phyloP scores from a whole-genome alignment of 1,284 basidiomycete genomes.

The Marasmius sp. region DNA sequence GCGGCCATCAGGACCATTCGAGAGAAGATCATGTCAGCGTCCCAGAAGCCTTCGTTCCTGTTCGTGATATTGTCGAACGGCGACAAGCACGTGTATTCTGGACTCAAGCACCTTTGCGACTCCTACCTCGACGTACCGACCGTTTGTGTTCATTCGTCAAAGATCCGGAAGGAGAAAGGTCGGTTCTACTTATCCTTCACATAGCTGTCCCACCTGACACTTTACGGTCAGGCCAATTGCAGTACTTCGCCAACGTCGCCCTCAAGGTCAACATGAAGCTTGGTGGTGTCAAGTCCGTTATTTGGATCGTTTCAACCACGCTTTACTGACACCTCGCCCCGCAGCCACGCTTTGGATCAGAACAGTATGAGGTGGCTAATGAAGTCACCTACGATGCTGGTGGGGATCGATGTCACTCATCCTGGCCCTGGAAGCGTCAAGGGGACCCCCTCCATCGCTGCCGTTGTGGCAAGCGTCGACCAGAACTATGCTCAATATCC shows the following conservation, averaged over 20 bases:
- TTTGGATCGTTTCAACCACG: background rate
- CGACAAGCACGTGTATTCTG: slow-evolving; percentile 69
- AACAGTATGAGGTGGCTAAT: slow-evolving; percentile 55
- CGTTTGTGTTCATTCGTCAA: slow-evolving; percentile 65
- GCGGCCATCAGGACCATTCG: slow-evolving; percentile 39
- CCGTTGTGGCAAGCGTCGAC: slow-evolving; percentile 75
- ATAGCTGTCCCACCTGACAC: background rate
- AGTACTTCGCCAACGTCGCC: slow-evolving; percentile 78
- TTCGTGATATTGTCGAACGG: slow-evolving; percentile 64
- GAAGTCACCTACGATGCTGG: slow-evolving; percentile 65
- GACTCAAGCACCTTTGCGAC: slow-evolving; percentile 72
- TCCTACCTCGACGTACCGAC: slow-evolving; percentile 62
- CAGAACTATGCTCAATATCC: slow-evolving; percentile 66
- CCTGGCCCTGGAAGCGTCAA: slow-evolving; percentile 65
- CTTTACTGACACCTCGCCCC: background rate
- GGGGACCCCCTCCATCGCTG: slow-evolving; percentile 76
- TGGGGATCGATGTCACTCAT: slow-evolving; percentile 85
- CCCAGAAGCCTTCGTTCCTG: slow-evolving; percentile 33
- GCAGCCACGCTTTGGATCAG: slow-evolving; percentile 55
- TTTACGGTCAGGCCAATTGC: slow-evolving; percentile 47
- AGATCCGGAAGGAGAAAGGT: slow-evolving; percentile 61
- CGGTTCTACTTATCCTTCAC: background rate
- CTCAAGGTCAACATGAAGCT: slow-evolving; percentile 82
- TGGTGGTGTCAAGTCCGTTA: slow-evolving; percentile 64
- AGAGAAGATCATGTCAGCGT: slow-evolving; percentile 24